Evolutionary conservation across 2,329 filamentous ascomycete species (phyloP).

Genomic region (Fusarium paranaense): DNA sequence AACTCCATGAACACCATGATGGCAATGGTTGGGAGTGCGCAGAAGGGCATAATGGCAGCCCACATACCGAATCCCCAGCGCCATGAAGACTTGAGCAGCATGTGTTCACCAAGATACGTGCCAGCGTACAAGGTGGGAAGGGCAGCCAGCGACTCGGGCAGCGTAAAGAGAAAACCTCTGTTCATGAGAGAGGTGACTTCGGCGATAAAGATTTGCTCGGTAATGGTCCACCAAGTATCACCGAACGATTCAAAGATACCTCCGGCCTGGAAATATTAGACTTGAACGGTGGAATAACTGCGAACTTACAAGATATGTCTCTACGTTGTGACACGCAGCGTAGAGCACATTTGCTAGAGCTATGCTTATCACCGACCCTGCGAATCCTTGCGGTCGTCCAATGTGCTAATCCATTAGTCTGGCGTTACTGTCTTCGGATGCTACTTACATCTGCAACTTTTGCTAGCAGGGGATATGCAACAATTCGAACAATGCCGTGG

Average conservation of each 20-base stretch:
- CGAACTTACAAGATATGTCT: conserved; percentile 22
- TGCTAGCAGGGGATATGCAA: conserved; percentile 23
- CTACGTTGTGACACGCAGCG: conserved; percentile 23
- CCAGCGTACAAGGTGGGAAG: conserved; percentile 31
- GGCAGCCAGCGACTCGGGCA: conserved; percentile 30
- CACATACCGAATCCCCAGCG: conserved; percentile 36
- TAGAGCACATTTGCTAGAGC: conserved; percentile 27
- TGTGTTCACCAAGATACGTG: conserved; percentile 32
- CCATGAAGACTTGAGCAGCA: conserved; percentile 19
- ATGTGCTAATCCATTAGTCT: conserved; percentile 21
- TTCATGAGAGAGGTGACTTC: conserved; percentile 32
- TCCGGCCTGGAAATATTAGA: conserved; percentile 16
- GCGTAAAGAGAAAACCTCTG: conserved; percentile 28
- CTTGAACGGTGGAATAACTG: rapidly evolving
- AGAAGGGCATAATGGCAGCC: conserved; percentile 20
- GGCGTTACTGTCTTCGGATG: not conserved
- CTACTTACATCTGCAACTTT: conserved; percentile 29
- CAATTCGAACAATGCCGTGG: conserved; percentile 29
- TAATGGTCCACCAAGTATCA: conserved; percentile 34
- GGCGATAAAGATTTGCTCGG: conserved; percentile 34
- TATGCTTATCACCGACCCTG: conserved; percentile 20
- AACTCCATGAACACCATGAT: conserved; percentile 33
- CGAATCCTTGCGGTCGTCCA: conserved; percentile 27
- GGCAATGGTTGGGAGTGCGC: conserved; percentile 21
- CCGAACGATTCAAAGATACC: conserved; percentile 32